These are phyloP conservation scores for Larix kaempferi DNA, from an alignment of 75 land plant genomes.

Conservation along the genomic window DNA sequence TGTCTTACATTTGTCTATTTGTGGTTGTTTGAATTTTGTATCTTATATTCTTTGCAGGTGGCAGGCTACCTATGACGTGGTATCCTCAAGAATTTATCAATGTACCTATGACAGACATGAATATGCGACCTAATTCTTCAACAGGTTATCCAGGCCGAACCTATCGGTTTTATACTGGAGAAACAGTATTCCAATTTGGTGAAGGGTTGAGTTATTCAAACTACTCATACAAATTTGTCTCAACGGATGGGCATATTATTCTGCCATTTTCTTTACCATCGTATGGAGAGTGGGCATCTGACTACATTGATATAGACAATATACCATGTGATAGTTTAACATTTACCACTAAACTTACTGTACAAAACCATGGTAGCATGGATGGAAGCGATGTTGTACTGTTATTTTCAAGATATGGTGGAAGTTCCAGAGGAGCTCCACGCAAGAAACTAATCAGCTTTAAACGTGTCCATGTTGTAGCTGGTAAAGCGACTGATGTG, in stretches of 20 bases:
- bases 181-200: slow-evolving; percentile 69
- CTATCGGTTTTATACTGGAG: slow-evolving; percentile 86
- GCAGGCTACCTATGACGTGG: slow-evolving; percentile 88
- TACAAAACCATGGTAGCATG: slow-evolving; percentile 55
- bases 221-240: slow-evolving; percentile 38
- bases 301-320: slow-evolving; percentile 9
- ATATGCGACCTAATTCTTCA: slow-evolving; percentile 78
- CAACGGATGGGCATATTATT: slow-evolving; percentile 5
- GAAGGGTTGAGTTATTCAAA: slow-evolving; percentile 83
- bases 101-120: slow-evolving; percentile 83
- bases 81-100: slow-evolving; percentile 81
- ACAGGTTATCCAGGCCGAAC: slow-evolving; percentile 89
- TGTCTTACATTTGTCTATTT: no score
- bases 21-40: no score
- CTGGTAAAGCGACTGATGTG: slow-evolving; percentile 16
- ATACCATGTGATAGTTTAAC: slow-evolving; percentile 27
- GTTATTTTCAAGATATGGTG: slow-evolving; percentile 42
- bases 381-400: slow-evolving; percentile 72
- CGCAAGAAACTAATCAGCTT: slow-evolving; percentile 75
- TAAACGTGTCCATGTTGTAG: slow-evolving; percentile 25
- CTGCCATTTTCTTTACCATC: neutral
- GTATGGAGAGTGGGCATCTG: neutral
- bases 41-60: slow-evolving; percentile 45
- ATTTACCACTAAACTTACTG: slow-evolving; percentile 43
- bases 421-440: slow-evolving; percentile 39